Percentiles rank a stretch among this genome's conserved stretches.
phyloP scores from a whole-genome alignment of 78 protist species.

The slime mould (Dictyostelium discoideum) region DNA sequence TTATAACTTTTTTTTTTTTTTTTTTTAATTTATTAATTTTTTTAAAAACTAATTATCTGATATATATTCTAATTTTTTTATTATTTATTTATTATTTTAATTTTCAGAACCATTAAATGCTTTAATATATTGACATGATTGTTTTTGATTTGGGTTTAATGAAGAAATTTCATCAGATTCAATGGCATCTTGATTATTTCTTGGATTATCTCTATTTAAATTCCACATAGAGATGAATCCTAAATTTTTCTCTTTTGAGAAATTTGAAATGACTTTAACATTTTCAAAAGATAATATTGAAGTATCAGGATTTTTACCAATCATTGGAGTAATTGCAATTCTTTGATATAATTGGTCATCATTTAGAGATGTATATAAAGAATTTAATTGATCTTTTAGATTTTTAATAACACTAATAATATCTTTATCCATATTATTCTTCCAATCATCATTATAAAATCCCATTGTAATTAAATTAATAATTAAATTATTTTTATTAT shows the following conservation, averaged over 20 bases:
- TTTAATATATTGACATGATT: background rate
- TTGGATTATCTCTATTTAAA: constrained; percentile 12
- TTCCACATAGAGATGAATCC: background rate
- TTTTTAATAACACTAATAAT: background rate
- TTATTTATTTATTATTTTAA: too few species aligned
- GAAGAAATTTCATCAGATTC: background rate
- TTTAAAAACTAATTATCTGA: too few species aligned
- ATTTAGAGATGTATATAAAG: background rate
- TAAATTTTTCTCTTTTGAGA: background rate
- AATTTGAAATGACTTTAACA: background rate
- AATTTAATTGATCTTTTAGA: background rate
- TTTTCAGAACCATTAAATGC: background rate
- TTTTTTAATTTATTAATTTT: too few species aligned
- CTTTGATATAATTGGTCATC: background rate
- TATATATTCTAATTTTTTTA: too few species aligned
- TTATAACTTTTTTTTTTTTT: too few species aligned
- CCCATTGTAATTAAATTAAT: background rate
- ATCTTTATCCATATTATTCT: background rate
- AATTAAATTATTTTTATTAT: background rate
- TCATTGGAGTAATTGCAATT: constrained; percentile 16
- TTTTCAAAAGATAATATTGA: background rate
- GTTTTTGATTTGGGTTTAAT: constrained; percentile 3
- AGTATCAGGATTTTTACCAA: background rate
- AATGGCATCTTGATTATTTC: too few species aligned
- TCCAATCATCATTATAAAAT: background rate